Evolutionary conservation across 2,329 filamentous ascomycete genomes (phyloP).

Genomic region (Pezicula carpinea): DNA sequence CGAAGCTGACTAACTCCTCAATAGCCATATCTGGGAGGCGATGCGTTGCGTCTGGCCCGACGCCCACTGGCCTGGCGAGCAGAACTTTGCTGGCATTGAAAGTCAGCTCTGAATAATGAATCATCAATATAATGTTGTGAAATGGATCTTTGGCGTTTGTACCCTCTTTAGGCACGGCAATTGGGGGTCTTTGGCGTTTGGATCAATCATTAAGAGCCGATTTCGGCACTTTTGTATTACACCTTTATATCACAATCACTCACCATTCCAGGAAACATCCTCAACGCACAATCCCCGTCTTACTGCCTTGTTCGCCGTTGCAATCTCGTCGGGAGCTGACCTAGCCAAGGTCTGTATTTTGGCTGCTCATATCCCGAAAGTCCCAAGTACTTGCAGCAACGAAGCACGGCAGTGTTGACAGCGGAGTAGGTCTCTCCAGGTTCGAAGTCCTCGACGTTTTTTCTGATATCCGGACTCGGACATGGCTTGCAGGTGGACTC

Average conservation of each 20-base stretch:
- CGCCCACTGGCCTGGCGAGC: slow-evolving; percentile 73
- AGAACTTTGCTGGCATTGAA: slow-evolving; percentile 66
- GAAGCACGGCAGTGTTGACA: too few species aligned
- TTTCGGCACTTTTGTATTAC: background rate
- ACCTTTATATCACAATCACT: background rate
- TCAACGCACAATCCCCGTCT: background rate
- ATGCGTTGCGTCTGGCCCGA: slow-evolving; percentile 90
- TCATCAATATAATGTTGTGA: background rate
- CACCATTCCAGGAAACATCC: background rate
- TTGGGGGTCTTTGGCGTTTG: background rate
- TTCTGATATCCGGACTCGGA: too few species aligned
- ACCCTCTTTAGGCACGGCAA: background rate
- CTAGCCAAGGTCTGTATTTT: too few species aligned
- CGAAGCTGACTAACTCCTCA: slow-evolving; percentile 2
- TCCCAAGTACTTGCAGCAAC: too few species aligned
- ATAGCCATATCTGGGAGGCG: slow-evolving; percentile 89
- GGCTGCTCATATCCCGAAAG: too few species aligned
- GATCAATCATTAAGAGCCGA: background rate
- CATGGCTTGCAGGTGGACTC: too few species aligned
- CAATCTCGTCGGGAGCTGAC: too few species aligned
- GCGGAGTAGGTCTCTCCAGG: too few species aligned
- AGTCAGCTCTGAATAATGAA: slow-evolving; percentile 61
- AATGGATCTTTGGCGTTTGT: background rate
- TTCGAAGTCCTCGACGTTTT: too few species aligned
- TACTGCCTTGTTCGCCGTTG: too few species aligned